Base-by-base conservation (phyloP, 352 stramenopile genomes). In the Phytopythium aichiense region DNA sequence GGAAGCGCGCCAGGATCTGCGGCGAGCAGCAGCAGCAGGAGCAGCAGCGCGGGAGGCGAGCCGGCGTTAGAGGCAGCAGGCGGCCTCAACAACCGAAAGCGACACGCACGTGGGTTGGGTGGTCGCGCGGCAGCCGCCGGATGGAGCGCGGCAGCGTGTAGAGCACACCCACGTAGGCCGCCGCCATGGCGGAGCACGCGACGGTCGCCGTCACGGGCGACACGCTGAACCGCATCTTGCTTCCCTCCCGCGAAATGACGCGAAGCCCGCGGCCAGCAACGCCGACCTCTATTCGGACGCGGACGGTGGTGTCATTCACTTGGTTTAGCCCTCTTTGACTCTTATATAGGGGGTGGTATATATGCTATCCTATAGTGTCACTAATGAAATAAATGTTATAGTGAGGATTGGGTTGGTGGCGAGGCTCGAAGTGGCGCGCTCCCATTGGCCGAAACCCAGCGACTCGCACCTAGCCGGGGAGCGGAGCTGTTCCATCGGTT, bases 1-100 rank as follows among this genome's bases (percentile, higher is more conserved):
- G 68, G 70, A 94, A 95, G 37, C 87, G 85, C 58, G 84, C 87
- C 16, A 92, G 72, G 64, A 96, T 95, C 87, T 96, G 52, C 25
- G 62, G 33, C 28, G 53, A 43, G 13, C 42, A 22, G 15, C 46
- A 23, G 31, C 18, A 58, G 22, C 18, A 46, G 45, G 1, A 51
- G 31, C 53, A 57, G 22, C 63, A 68, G 22, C 35, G 8, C 7
- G 30, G 40, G 8, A 28, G n/a, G 7, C 18, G 45, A 51, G 8
- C 7, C 8, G n/a, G n/a, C 7, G 40, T 64, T 30, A 56, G 51
- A 18, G 12, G 38, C 38, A 13, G 22, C 30, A 9, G 6, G 45
- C 11, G 11, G 45, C 48, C 25, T 37, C 15, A 35, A 28, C 1
- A 16, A 22, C 25, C 1, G 13, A 53, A 0, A 31, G 42, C 11